Evolutionary conservation across 2,329 filamentous ascomycete genomes (phyloP), one percentile per base, ranked within the genome.

Genomic region (Cladosporium sp.): DNA sequence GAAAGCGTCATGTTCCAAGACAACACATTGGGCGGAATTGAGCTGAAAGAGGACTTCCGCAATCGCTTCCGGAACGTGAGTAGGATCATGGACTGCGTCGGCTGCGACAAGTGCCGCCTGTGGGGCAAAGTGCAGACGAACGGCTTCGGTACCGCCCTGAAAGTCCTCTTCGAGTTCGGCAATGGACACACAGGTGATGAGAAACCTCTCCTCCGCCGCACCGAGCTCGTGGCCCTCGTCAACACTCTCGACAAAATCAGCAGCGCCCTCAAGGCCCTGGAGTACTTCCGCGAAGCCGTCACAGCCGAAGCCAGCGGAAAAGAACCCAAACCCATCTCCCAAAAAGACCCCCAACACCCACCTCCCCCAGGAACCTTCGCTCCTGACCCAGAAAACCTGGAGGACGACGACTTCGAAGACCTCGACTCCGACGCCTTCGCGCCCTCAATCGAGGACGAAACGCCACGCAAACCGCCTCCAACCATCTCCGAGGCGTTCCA

Each of bases 121-220:
- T 98, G 93, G 93, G 93, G 93, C 42, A 98, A 98, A 72, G 73
- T 98, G 32, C 93, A 98, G 72, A 95, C 90, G 0, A 87, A 88
- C 11, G 93, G 93, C 2, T 97, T 96, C 65, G 93, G 93, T 43
- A 89, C 93, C 0, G 93, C 93, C 0, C 74, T 98, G 55, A 98
- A 98, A 72, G 85, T 98, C 4, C 78, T 98, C 1, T 98, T 98
- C 62, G 93, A 98, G 68, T 93, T 90, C 55, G 90, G 95, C 57
- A 78, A 84, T 55, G 78, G 73, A 6, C 77, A 82, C 60, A 76
- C 74, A 22, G 57, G 55, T 3, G 57, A 63, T 20, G 78, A 80
- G 52, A 82, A 83, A 59, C 90, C 89, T 0, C 74, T 79, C 12
- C 78, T 97, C 16, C 83, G 91, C 65, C 79, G 93, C 56, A 97